Evolutionary conservation across 2,329 filamentous ascomycete species (phyloP).

Genomic region (Verticillium nonalfalfae): DNA sequence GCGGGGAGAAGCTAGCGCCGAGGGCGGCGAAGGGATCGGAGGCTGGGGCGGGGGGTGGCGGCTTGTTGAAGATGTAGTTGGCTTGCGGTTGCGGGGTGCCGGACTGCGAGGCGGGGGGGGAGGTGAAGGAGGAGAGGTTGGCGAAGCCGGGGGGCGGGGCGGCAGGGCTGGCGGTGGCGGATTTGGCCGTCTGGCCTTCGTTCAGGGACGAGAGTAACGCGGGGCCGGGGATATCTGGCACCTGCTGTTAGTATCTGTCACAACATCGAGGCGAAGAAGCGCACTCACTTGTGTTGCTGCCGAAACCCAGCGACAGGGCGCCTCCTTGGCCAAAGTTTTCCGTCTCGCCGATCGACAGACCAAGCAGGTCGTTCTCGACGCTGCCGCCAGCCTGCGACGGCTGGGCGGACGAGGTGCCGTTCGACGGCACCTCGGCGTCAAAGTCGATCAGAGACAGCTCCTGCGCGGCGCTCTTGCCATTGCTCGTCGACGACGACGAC

Average conservation of each 20-base stretch:
- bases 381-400: slow-evolving; percentile 48
- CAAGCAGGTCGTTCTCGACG: slow-evolving; percentile 85
- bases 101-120: slow-evolving; percentile 44
- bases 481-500: slow-evolving; percentile 23
- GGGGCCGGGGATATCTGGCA: slow-evolving; percentile 55
- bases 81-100: slow-evolving; percentile 45
- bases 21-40: slow-evolving; percentile 41
- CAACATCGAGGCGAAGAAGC: neutral
- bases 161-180: slow-evolving; percentile 21
- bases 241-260: slow-evolving; percentile 16
- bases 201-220: slow-evolving; percentile 59
- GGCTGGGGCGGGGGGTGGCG: slow-evolving; percentile 30
- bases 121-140: slow-evolving; percentile 48
- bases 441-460: slow-evolving; percentile 95
- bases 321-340: slow-evolving; percentile 65
- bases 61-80: slow-evolving; percentile 38
- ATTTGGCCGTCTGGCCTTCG: slow-evolving; percentile 51
- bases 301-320: slow-evolving; percentile 76
- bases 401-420: slow-evolving; percentile 27
- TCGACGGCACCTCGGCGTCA: slow-evolving; percentile 56
- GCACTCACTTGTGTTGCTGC: slow-evolving; percentile 57
- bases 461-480: slow-evolving; percentile 56
- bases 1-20: slow-evolving; percentile 25
- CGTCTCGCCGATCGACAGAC: slow-evolving; percentile 71
- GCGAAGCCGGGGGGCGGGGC: slow-evolving; percentile 43